Conservation (phyloP, 495 filamentous ascomycete species). For the Aspergillus olivimuriae region DNA sequence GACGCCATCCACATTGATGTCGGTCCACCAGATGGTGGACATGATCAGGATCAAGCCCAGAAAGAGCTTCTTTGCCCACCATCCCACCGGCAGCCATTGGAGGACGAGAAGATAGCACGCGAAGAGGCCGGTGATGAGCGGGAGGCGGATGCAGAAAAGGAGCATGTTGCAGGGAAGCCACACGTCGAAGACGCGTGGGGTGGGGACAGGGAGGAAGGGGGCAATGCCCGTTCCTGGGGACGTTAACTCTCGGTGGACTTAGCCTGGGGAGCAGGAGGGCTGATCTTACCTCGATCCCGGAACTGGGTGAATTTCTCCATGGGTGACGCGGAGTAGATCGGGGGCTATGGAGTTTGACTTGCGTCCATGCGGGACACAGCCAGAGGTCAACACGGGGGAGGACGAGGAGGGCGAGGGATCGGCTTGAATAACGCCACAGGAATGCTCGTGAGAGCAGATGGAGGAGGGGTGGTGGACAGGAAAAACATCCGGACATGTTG, state of each 20-base stretch:
- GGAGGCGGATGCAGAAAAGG: constrained; percentile 75
- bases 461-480: too few relatives aligned
- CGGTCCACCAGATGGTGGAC: constrained; percentile 95
- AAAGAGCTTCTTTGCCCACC: constrained; percentile 68
- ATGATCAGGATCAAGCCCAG: constrained; percentile 82
- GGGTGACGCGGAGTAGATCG: not conserved
- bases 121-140: constrained; percentile 63
- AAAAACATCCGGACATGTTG: too few relatives aligned
- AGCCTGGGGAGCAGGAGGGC: constrained; percentile 18
- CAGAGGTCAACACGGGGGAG: too few relatives aligned
- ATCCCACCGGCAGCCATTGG: constrained; percentile 81
- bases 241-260: constrained; percentile 16
- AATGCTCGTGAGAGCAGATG: too few relatives aligned
- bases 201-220: constrained; percentile 80
- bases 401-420: too few relatives aligned
- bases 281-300: constrained; percentile 91
- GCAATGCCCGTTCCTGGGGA: constrained; percentile 84
- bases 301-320: constrained; percentile 99
- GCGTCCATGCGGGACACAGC: not conserved
- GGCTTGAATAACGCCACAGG: too few relatives aligned
- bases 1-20: constrained; percentile 92
- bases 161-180: constrained; percentile 58
- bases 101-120: constrained; percentile 71
- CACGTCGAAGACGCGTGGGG: constrained; percentile 51
- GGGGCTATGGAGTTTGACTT: not conserved